Percentiles rank a stretch among this genome's conserved stretches.
These are phyloP conservation scores for Usnea hakonensis DNA, from an alignment of 495 filamentous ascomycete species.

Conservation along the genomic window DNA sequence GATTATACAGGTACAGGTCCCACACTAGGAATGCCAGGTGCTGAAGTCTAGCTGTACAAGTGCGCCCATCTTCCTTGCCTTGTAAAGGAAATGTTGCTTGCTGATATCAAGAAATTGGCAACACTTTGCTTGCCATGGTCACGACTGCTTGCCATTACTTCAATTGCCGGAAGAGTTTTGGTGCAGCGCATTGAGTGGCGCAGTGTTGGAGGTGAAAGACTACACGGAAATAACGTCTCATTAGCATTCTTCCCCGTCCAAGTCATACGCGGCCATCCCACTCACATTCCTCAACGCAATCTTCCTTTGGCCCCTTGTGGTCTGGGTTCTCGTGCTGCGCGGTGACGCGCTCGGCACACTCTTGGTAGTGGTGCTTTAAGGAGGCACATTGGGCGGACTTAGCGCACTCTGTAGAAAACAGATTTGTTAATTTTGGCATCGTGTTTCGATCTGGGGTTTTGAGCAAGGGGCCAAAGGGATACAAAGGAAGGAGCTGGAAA, in stretches of 20 bases:
- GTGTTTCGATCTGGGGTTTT: background rate
- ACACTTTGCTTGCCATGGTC: background rate
- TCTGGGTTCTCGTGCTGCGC: conserved; percentile 57
- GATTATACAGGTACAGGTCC: conserved; percentile 5
- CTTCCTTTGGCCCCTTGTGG: conserved; percentile 64
- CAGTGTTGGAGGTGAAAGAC: conserved; percentile 99
- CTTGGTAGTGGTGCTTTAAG: conserved; percentile 94
- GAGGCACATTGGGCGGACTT: conserved; percentile 75
- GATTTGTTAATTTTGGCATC: conserved; percentile 4
- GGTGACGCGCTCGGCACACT: conserved; percentile 91
- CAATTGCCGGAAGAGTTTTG: conserved; percentile 84
- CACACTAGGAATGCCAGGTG: background rate
- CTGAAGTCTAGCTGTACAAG: conserved; percentile 15
- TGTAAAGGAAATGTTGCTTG: background rate
- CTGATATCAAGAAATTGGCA: background rate
- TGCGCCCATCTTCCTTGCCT: background rate
- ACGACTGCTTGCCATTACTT: conserved; percentile 44
- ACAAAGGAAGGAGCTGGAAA: background rate
- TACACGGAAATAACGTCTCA: conserved; percentile 27
- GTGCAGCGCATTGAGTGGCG: conserved; percentile 81
- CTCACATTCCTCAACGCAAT: conserved; percentile 99
- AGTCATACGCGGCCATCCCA: conserved; percentile 15
- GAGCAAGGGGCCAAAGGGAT: background rate
- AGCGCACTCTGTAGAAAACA: conserved; percentile 63
- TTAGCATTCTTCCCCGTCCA: background rate